phyloP scores from a whole-genome alignment of 352 stramenopile genomes.

The Globisporangium recalcitrans region DNA sequence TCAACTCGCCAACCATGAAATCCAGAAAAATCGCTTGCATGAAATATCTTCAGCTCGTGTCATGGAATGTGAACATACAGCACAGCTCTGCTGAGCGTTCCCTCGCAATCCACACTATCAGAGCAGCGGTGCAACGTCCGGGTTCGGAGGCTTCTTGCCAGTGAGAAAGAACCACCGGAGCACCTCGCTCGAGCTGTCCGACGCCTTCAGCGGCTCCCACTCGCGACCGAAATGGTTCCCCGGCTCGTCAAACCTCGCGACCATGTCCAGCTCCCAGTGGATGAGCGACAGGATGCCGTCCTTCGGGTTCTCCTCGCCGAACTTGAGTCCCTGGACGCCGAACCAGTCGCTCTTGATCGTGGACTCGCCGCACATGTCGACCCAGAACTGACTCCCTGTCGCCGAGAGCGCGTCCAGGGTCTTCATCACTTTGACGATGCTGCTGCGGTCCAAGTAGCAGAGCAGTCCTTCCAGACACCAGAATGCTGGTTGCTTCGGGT shows the following conservation, averaged over 20 bases:
- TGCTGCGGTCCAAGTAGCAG: slow-evolving; percentile 17
- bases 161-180: slow-evolving; percentile 14
- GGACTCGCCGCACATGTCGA: slow-evolving; percentile 18
- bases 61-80: no score
- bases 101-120: not conserved
- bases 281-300: slow-evolving; percentile 13
- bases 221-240: slow-evolving; percentile 17
- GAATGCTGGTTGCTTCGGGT: slow-evolving; percentile 15
- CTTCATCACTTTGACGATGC: slow-evolving; percentile 20
- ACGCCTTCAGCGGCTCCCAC: slow-evolving; percentile 11
- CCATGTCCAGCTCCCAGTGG: slow-evolving; percentile 12
- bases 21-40: no score
- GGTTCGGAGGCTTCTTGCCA: slow-evolving; percentile 13
- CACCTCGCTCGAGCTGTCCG: not conserved
- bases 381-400: slow-evolving; percentile 17
- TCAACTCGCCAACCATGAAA: no score
- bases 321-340: slow-evolving; percentile 12
- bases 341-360: slow-evolving; percentile 3
- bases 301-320: slow-evolving; percentile 15
- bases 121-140: not conserved
- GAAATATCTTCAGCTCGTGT: no score
- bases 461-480: slow-evolving; percentile 21
- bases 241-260: slow-evolving; percentile 2
- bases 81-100: no score
- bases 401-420: slow-evolving; percentile 18